phyloP scores from a whole-genome alignment of 2,329 filamentous ascomycete genomes.

The Mycosphaerella arachidis region DNA sequence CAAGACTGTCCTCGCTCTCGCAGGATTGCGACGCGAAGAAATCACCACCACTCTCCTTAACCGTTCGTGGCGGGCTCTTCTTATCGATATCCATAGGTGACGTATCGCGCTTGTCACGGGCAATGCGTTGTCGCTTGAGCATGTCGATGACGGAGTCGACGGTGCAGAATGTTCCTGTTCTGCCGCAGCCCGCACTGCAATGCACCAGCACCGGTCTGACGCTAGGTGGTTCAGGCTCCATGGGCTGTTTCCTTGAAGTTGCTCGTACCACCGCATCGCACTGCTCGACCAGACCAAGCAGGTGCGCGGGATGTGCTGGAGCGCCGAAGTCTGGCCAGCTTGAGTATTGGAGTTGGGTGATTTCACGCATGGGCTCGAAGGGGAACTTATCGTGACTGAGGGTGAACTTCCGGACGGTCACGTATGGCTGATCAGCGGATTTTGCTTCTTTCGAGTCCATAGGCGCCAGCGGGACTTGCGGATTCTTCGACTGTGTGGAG shows the following conservation, averaged over 20 bases:
- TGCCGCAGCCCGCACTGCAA: constrained; percentile 91
- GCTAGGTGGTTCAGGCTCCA: constrained; percentile 49
- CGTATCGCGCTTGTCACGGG: constrained; percentile 25
- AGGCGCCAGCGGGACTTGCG: constrained; percentile 25
- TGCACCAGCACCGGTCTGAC: constrained; percentile 80
- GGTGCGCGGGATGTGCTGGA: constrained; percentile 79
- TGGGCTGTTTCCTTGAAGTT: constrained; percentile 37
- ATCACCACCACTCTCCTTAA: constrained; percentile 14
- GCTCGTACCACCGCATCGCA: constrained; percentile 66
- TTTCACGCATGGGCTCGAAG: constrained; percentile 81
- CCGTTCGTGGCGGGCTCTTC: neutral
- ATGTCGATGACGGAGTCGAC: constrained; percentile 95
- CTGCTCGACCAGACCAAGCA: constrained; percentile 84
- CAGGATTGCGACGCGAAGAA: constrained; percentile 27
- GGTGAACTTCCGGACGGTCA: constrained; percentile 81
- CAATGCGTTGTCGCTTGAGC: constrained; percentile 72
- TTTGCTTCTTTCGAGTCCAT: constrained; percentile 25
- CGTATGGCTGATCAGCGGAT: constrained; percentile 61
- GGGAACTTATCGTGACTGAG: constrained; percentile 71
- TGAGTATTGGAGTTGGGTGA: constrained; percentile 90
- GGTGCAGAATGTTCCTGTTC: constrained; percentile 93
- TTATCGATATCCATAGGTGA: constrained; percentile 45
- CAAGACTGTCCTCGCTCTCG: constrained; percentile 28
- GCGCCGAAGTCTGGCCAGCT: constrained; percentile 98
- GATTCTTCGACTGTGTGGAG: constrained; percentile 35